Base-by-base conservation (phyloP, 2,329 filamentous ascomycete genomes). In the Hypoxylon sp. region DNA sequence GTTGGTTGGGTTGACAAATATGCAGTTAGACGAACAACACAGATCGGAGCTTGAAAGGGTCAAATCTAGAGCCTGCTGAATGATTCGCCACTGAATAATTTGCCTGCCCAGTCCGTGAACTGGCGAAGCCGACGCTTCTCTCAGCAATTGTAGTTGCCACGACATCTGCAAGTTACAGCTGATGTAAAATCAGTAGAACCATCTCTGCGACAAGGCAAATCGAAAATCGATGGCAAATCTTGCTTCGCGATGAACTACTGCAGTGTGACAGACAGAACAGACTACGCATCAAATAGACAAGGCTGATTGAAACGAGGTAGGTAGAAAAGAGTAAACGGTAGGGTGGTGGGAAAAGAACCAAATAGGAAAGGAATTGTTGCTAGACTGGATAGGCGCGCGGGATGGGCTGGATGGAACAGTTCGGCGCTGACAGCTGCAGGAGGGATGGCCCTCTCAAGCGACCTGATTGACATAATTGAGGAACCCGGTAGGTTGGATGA, bases 401-500 rank as follows among this genome's bases (percentile, higher is more conserved):
- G 26, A 58, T 55, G n/a, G 25, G 34, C 8, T 29, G 16, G 25
- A 49, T 42, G 15, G 43, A 21, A 21, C 26, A 19, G 25, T 35
- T 50, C 20, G 45, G 36, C 37, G 42, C 51, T 29, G 52, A 41
- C 51, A 36, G 32, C 37, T 29, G 32, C 44, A 49, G 29, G 20
- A 25, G 29, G 43, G 34, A 45, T 15, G 40, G 25, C 19, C 41
- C 29, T 48, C 43, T 42, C 47, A 43, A 51, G 50, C 55, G 51
- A 57, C 45, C 37, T n/a, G 50, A 40, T 36, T 41, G 47, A 46
- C 41, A 52, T 20, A 44, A 38, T 40, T 51, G 42, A 51, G 38
- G 36, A 49, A 59, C 56, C 56, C 56, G 52, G 49, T 51, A 56
- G 37, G 46, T 31, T 59, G 56, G 56, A 45, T 49, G 43, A 56